Evolutionary conservation across 2,329 filamentous ascomycete genomes (phyloP), one percentile per base, ranked within the genome.

Genomic region (Aspergillus ochraceus): DNA sequence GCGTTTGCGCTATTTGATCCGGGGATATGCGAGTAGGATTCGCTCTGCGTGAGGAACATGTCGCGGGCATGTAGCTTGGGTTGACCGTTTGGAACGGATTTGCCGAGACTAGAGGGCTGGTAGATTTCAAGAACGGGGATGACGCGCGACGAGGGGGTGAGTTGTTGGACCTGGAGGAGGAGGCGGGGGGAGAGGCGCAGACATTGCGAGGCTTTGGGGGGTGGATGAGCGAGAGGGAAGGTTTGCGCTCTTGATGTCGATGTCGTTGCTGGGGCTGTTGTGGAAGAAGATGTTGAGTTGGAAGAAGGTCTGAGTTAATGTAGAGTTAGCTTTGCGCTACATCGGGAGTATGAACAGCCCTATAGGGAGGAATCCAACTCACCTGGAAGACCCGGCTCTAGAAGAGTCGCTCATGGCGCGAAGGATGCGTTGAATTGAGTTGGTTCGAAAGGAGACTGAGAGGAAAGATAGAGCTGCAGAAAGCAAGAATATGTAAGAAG

Each of bases 151-250:
- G 57, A 24, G n/a, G 51, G 50, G 4, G 59, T 58, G 30, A 74
- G 52, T 64, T 74, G 72, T 64, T 74, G 72, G 55, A 74, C 69
- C 66, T 74, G 72, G 2, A 74, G 68, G 4, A 71, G 62, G 22
- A 73, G 63, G 22, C 68, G 69, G 10, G 72, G 61, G 26, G 65
- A 61, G 46, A 74, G 64, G 5, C 71, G 68, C 11, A 74, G 62
- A 6, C 63, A 56, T 54, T 64, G 58, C 30, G 54, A 61, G 22
- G 67, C 68, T 66, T 72, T 74, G 12, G 71, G 68, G 5, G 72
- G 68, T 12, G 71, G 72, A 30, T 66, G 68, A 10, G 71, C 71
- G 36, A 74, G 66, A 46, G 68, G 64, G 57, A 74, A 74, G 30
- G 67, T 69, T 64, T 70, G 70, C 14, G 36, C 36, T n/a, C 5